These are phyloP conservation scores for Pleurotus citrinopileatus DNA, from an alignment of 768 basidiomycete species.

Conservation along the genomic window DNA sequence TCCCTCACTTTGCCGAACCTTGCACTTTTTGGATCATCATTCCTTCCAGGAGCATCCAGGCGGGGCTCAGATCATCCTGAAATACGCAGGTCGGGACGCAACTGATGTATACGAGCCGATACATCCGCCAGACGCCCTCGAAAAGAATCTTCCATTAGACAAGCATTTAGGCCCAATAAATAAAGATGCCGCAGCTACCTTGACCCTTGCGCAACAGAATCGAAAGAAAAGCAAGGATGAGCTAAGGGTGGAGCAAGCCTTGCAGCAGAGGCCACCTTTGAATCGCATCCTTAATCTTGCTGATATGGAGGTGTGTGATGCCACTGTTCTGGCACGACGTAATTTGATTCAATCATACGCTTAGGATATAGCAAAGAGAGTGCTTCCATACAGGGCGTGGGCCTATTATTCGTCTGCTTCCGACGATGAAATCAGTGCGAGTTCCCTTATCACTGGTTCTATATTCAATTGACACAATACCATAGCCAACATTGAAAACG, in stretches of 20 bases:
- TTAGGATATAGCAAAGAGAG: slow-evolving; percentile 67
- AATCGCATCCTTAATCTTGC: slow-evolving; percentile 67
- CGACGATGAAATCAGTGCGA: slow-evolving; percentile 76
- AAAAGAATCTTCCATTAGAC: slow-evolving; percentile 63
- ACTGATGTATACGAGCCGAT: slow-evolving; percentile 75
- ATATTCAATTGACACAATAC: slow-evolving; percentile 17
- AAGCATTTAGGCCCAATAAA: slow-evolving; percentile 74
- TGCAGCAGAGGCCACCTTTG: slow-evolving; percentile 60
- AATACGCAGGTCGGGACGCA: slow-evolving; percentile 86
- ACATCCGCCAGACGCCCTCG: slow-evolving; percentile 80
- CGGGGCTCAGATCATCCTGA: slow-evolving; percentile 77
- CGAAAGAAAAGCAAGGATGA: slow-evolving; percentile 66
- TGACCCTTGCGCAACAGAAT: slow-evolving; percentile 35
- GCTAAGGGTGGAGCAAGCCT: slow-evolving; percentile 60
- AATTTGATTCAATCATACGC: slow-evolving; percentile 4
- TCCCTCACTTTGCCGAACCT: not conserved
- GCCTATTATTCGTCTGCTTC: slow-evolving; percentile 86
- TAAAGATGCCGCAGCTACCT: slow-evolving; percentile 33
- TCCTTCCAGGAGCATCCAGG: slow-evolving; percentile 68
- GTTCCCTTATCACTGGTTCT: slow-evolving; percentile 20
- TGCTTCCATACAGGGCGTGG: slow-evolving; percentile 71
- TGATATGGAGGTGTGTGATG: slow-evolving; percentile 71
- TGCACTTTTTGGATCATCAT: slow-evolving; percentile 2
- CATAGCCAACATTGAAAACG: slow-evolving; percentile 64
- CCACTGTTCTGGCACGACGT: not conserved